These are phyloP conservation scores for Lactarius deliciosus DNA, from an alignment of 768 basidiomycete genomes.

Conservation along the genomic window DNA sequence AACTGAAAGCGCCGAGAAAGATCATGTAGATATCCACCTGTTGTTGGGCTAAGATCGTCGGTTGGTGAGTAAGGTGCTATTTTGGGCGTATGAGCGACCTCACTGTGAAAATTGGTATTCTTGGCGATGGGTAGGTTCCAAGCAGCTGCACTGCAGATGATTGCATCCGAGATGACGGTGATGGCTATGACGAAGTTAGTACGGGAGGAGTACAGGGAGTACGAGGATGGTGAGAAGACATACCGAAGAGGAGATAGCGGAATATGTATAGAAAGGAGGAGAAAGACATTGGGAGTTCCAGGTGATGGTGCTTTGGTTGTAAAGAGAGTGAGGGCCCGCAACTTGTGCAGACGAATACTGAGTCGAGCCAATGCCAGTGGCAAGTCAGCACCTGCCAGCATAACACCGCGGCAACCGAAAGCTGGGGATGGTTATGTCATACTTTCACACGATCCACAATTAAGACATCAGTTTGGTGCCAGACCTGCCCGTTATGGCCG, in stretches of 20 bases:
- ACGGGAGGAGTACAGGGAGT: background rate
- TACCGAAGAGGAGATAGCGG: conserved; percentile 18
- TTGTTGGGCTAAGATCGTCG: conserved; percentile 3
- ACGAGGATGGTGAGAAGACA: background rate
- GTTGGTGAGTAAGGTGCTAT: background rate
- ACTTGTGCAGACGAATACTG: background rate
- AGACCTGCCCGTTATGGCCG: conserved; percentile 4
- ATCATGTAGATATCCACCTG: conserved; percentile 27
- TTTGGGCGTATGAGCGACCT: background rate
- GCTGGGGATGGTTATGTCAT: background rate
- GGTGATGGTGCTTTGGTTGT: background rate
- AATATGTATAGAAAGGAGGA: conserved; percentile 1
- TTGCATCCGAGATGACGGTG: conserved; percentile 23
- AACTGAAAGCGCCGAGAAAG: conserved; percentile 29
- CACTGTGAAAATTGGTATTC: conserved; percentile 12
- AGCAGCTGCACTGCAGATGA: conserved; percentile 30
- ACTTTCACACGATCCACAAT: background rate
- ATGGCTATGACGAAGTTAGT: conserved; percentile 11
- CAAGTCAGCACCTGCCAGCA: background rate
- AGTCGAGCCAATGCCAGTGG: conserved; percentile 1
- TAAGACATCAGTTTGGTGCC: background rate
- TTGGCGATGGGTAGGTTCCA: conserved; percentile 26
- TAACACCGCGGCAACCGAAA: background rate
- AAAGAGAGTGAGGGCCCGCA: conserved; percentile 19
- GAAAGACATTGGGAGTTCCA: background rate